Base-by-base conservation (phyloP, 768 basidiomycete genomes). In the Mycena rosella region DNA sequence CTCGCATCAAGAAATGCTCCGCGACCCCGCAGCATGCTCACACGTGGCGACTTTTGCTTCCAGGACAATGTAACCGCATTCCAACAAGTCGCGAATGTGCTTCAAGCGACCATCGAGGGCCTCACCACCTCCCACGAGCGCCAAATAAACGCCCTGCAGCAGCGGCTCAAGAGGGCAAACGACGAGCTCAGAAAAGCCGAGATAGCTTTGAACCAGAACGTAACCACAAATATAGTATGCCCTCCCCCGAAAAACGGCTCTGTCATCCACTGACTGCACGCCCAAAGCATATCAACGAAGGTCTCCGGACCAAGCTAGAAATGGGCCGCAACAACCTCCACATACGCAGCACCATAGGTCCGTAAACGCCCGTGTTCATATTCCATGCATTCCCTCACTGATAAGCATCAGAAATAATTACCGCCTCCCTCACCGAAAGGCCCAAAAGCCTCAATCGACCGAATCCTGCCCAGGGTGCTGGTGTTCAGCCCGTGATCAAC, bases 231-330 rank as follows among this genome's bases (percentile, higher is more conserved):
- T 6, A 32, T 42, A 9, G 56, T 45, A 57, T 57, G 56, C 42
- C 56, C 42, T 57, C 20, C 27, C 44, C 27, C 14, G 56, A 20
- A 57, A 27, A 18, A 57, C 27, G 18, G 56, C 40, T 57, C 56
- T 45, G 42, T 57, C n/a, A 26, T 57, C 56, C 56, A 30, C 40
- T 45, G 40, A 57, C 56, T 44, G 56, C 24, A 45, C 22, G 56
- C 18, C 42, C 44, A 29, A 8, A 57, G 56, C n/a, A 32, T 14
- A 10, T 57, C 0, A 44, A 17, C 6, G 56, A 57, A 45, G n/a
- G 11, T 44, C 56, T 57, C 44, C 56, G 56, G 10, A 20, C 18
- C 4, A 27, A 57, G 14, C 40, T 57, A 15, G 40, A 57, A 14
- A 57, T 29, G 27, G 17, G 42, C 20, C 40, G 42, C 0, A 57